Conservation (phyloP, 163 green algal species). For the Scenedesmus sp. region DNA sequence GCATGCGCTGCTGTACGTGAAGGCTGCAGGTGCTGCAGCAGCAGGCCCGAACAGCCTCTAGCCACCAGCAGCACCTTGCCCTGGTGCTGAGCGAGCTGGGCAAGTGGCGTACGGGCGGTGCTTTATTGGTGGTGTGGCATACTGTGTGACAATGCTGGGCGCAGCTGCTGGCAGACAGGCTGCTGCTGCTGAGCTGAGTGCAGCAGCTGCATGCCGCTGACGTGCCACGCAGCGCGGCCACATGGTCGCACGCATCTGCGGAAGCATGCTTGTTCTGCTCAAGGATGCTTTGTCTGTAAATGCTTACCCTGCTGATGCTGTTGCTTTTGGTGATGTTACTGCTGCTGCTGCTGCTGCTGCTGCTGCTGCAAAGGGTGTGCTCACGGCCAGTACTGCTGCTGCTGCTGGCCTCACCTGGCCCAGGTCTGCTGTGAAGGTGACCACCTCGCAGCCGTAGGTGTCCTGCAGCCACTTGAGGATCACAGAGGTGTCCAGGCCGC, state of each 20-base stretch:
- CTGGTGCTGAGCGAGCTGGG: neutral
- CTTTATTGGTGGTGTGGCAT: too few relatives aligned
- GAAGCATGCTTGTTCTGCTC: conserved; percentile 72
- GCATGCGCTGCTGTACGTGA: too few relatives aligned
- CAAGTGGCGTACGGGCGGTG: too few relatives aligned
- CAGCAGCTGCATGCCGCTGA: neutral
- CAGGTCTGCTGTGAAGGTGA: conserved; percentile 98
- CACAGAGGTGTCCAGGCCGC: conserved; percentile 98
- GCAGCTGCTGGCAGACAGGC: too few relatives aligned
- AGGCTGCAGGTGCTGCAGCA: too few relatives aligned
- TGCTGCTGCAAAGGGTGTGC: neutral
- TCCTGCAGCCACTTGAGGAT: conserved; percentile 99
- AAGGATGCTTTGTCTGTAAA: too few relatives aligned
- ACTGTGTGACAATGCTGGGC: too few relatives aligned
- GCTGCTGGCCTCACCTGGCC: conserved; percentile 82
- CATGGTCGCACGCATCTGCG: neutral
- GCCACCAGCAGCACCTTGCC: conserved; percentile 1
- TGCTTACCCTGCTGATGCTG: conserved; percentile 72
- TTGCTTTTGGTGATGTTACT: neutral
- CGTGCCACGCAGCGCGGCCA: neutral
- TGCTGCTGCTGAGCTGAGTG: too few relatives aligned
- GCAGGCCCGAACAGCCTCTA: too few relatives aligned
- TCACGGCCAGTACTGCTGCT: neutral
- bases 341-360: conserved; percentile 7
- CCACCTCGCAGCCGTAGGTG: conserved; percentile 95